Evolutionary conservation across 2,329 filamentous ascomycete genomes (phyloP).

Genomic region (Claviceps capensis): DNA sequence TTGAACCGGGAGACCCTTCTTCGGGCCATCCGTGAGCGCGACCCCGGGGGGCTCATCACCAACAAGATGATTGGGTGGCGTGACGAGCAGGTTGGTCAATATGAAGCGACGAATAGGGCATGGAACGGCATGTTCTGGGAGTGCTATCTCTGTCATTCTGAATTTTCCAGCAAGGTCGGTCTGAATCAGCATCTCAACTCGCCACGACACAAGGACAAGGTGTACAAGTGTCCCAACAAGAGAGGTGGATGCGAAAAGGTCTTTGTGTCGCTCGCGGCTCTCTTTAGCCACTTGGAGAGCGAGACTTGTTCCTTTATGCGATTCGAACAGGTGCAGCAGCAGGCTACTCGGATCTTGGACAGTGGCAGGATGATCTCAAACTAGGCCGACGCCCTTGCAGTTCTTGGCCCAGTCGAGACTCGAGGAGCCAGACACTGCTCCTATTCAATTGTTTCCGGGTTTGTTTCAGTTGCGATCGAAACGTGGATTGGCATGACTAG

Average conservation of each 20-base stretch:
- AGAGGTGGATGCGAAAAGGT: constrained; percentile 16
- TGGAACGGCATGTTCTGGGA: constrained; percentile 26
- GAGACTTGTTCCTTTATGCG: constrained; percentile 25
- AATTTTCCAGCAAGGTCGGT: constrained; percentile 19
- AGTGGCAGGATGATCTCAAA: constrained; percentile 1
- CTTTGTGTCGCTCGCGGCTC: constrained; percentile 23
- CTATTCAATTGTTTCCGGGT: too few relatives aligned
- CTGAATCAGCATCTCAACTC: constrained; percentile 42
- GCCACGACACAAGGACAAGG: constrained; percentile 19
- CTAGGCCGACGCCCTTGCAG: too few relatives aligned
- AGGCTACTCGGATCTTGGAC: constrained; percentile 1
- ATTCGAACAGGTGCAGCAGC: constrained; percentile 22
- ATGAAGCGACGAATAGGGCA: constrained; percentile 22
- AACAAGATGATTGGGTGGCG: constrained; percentile 34
- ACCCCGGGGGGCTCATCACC: constrained; percentile 33
- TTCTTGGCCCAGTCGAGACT: too few relatives aligned
- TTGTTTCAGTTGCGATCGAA: too few relatives aligned
- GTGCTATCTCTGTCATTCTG: constrained; percentile 28
- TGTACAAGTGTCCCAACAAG: constrained; percentile 27
- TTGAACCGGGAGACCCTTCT: constrained; percentile 36
- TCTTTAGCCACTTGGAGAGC: constrained; percentile 31
- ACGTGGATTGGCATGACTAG: too few relatives aligned
- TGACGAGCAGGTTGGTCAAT: constrained; percentile 13
- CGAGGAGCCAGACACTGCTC: too few relatives aligned
- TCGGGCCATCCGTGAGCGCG: constrained; percentile 27